Conservation (phyloP, 129 eudicot genomes). For the sunflower (Helianthus annuus) region HanXRQr2.0-SUNRISE NC_035441.2:107786675-107787174, state of each 20-base stretch:
- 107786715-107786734: constrained; percentile 32
- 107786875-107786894: constrained; percentile 36
- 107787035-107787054: no score
- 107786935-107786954: constrained; percentile 26
- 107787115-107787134: not conserved
- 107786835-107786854: constrained; percentile 37
- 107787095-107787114: not conserved
- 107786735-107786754: constrained; percentile 28
- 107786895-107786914: constrained; percentile 37
- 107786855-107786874: constrained; percentile 27
- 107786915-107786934: constrained; percentile 42
- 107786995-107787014: not conserved
- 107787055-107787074: constrained; percentile 2
- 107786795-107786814: constrained; percentile 38
- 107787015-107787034: not conserved
- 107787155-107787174: constrained; percentile 8
- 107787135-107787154: not conserved
- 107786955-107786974: constrained; percentile 24
- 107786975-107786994: not conserved
- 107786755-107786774: constrained; percentile 8
- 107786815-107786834: constrained; percentile 38
- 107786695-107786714: constrained; percentile 26
- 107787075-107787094: not conserved
- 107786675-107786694: constrained; percentile 55
- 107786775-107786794: constrained; percentile 28